Base-by-base conservation (phyloP, 169 alveolate genomes). In the Besnoitia besnoiti region DNA sequence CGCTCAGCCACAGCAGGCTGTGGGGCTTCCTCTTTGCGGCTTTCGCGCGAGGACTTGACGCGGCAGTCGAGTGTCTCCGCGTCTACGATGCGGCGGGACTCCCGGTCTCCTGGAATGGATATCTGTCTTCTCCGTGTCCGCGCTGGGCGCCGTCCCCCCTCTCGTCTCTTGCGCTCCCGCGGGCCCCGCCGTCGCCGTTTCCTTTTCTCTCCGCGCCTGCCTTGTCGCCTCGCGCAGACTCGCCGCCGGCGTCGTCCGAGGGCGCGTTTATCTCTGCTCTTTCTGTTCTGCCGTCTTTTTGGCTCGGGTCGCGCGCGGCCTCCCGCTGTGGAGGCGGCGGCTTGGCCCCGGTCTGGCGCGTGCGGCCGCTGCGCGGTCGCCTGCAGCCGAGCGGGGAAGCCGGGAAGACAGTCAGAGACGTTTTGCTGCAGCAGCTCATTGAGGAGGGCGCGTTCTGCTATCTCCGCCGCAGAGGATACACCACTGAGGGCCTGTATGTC, bases 11-110 rank as follows among this genome's bases (percentile, higher is more conserved):
- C 82, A 73, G 47, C n/a, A 2, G 82, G 27, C 46, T 73, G 46
- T 73, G 82, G 82, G 44, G 21, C 44, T 73, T 73, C n/a, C 82
- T 73, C 21, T 73, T 73, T n/a, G 44, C n/a, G 3, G 82, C 82
- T 19, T 73, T 73, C 8, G 16, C 82, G 44, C 82, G 46, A n/a
- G 82, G 82, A 1, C 82, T 73, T n/a, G 82, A 73, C 19, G 47
- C 39, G 44, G 82, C 82, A 19, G 27, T 27, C 24, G 82, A 39
- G 39, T 73, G 16, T 73, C 46, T 73, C n/a, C 27, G 30, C 24
- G 44, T 73, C 40, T 73, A 73, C 21, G 82, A 73, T 42, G 14
- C 39, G 2, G 46, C 82, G 46, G 82, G 82, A 2, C 82, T 10
- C 19, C 44, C 82, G 19, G 44, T n/a, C 27, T 7, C 47, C 82